A percentile compares a stretch with the other conserved stretches of the same genome.
phyloP scores from a whole-genome alignment of 2,329 filamentous ascomycete species.

The Colletotrichum lindemuthianum region DNA sequence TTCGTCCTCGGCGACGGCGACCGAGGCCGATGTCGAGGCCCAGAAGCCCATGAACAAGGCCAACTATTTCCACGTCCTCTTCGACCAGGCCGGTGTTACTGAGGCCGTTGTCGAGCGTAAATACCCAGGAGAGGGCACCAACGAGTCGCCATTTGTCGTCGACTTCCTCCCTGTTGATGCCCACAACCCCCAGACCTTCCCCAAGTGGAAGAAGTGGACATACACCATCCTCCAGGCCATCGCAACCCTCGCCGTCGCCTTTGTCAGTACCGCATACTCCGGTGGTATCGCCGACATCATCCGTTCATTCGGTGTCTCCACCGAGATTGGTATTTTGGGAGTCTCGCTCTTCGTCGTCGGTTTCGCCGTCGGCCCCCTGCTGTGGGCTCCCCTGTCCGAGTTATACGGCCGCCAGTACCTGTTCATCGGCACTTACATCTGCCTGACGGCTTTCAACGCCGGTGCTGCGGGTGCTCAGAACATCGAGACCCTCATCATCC shows the following conservation, averaged over 20 bases:
- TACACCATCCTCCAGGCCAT: slow-evolving; percentile 68
- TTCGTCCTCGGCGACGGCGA: slow-evolving; percentile 45
- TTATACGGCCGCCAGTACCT: slow-evolving; percentile 68
- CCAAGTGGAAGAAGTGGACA: slow-evolving; percentile 67
- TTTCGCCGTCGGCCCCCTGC: slow-evolving; percentile 67
- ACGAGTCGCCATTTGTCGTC: slow-evolving; percentile 70
- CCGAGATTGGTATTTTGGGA: slow-evolving; percentile 57
- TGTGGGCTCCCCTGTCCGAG: slow-evolving; percentile 73
- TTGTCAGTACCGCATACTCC: slow-evolving; percentile 71
- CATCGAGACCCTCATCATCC: slow-evolving; percentile 67
- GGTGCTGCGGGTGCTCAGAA: slow-evolving; percentile 67
- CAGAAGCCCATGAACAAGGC: slow-evolving; percentile 45
- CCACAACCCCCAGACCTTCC: slow-evolving; percentile 70
- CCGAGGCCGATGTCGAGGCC: slow-evolving; percentile 55
- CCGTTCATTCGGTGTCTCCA: slow-evolving; percentile 56
- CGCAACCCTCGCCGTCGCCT: slow-evolving; percentile 71
- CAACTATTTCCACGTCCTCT: slow-evolving; percentile 62
- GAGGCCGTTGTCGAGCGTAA: slow-evolving; percentile 63
- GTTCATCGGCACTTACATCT: slow-evolving; percentile 66
- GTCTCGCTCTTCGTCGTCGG: slow-evolving; percentile 59
- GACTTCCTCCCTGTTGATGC: slow-evolving; percentile 72
- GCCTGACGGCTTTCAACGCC: slow-evolving; percentile 69
- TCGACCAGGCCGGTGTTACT: slow-evolving; percentile 67
- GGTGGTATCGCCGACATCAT: slow-evolving; percentile 64
- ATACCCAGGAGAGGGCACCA: slow-evolving; percentile 70